Conservation (phyloP, 2,329 filamentous ascomycete species). For the Ophiosphaerella herpotricha region DNA sequence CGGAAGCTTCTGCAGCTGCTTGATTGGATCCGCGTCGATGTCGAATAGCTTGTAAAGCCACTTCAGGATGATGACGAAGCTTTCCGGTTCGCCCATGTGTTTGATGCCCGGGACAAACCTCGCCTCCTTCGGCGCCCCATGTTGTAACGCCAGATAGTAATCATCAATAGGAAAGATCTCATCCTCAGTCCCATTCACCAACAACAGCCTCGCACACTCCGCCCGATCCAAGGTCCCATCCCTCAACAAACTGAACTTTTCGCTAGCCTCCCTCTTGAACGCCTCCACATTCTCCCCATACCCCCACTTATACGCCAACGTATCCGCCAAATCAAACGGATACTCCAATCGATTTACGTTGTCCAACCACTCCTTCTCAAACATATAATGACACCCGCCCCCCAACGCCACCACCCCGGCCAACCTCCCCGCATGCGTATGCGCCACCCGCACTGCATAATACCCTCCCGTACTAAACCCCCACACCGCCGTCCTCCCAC, state of each 20-base stretch:
- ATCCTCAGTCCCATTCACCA: constrained; percentile 64
- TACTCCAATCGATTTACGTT: constrained; percentile 62
- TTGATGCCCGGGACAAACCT: constrained; percentile 51
- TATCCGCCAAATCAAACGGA: constrained; percentile 61
- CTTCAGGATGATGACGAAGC: constrained; percentile 53
- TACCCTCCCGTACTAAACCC: constrained; percentile 64
- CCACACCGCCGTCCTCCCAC: constrained; percentile 57
- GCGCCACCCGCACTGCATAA: constrained; percentile 61
- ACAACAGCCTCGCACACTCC: constrained; percentile 54
- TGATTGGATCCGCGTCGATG: constrained; percentile 47
- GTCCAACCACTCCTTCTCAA: constrained; percentile 59
- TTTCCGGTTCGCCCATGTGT: constrained; percentile 59
- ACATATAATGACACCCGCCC: constrained; percentile 62
- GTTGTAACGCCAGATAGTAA: constrained; percentile 59
- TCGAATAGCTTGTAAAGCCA: constrained; percentile 57
- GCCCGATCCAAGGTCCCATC: constrained; percentile 60
- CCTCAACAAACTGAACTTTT: constrained; percentile 59
- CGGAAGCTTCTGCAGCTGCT: constrained; percentile 54
- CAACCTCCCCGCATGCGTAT: constrained; percentile 60
- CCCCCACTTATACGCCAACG: constrained; percentile 56
- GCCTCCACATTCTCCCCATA: constrained; percentile 42
- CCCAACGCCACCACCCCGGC: constrained; percentile 59
- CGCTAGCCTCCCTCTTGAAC: constrained; percentile 55
- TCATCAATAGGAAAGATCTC: constrained; percentile 68
- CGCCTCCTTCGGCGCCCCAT: constrained; percentile 59